Evolutionary conservation across 768 basidiomycete species (phyloP).

Genomic region (Pleurotus eryngii): DNA sequence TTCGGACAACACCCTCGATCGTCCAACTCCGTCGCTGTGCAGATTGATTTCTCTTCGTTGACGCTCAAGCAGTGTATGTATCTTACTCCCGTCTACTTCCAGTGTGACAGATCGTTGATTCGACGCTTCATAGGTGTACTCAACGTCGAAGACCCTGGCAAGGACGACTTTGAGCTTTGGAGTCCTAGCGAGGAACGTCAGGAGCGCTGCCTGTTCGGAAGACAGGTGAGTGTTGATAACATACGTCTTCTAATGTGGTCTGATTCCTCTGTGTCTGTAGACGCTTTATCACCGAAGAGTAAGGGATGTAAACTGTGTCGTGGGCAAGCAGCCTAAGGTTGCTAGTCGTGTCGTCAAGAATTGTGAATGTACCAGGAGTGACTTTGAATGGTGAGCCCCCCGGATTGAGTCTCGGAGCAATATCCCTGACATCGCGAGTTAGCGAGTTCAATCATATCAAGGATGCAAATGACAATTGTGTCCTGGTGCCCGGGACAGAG

Average conservation of each 20-base stretch:
- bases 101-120: background rate
- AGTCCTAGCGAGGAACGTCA: conserved; percentile 87
- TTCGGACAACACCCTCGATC: conserved; percentile 59
- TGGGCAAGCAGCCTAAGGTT: conserved; percentile 66
- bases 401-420: too few species aligned
- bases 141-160: conserved; percentile 62
- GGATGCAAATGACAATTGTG: conserved; percentile 68
- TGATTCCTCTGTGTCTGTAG: conserved; percentile 31
- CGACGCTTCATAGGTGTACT: conserved; percentile 53
- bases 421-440: background rate
- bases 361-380: conserved; percentile 68
- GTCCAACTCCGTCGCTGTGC: conserved; percentile 60
- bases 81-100: background rate
- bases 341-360: conserved; percentile 54
- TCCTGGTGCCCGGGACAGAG: conserved; percentile 65
- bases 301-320: conserved; percentile 76
- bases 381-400: conserved; percentile 88
- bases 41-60: conserved; percentile 85
- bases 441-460: conserved; percentile 93
- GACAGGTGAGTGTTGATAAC: conserved; percentile 52
- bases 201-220: conserved; percentile 89
- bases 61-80: conserved; percentile 72
- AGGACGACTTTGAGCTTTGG: conserved; percentile 98
- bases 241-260: conserved; percentile 1
- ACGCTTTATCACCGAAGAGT: conserved; percentile 88